Base-by-base conservation (phyloP, 1,139 yeast species). In the Petasospora fabianii region DNA sequence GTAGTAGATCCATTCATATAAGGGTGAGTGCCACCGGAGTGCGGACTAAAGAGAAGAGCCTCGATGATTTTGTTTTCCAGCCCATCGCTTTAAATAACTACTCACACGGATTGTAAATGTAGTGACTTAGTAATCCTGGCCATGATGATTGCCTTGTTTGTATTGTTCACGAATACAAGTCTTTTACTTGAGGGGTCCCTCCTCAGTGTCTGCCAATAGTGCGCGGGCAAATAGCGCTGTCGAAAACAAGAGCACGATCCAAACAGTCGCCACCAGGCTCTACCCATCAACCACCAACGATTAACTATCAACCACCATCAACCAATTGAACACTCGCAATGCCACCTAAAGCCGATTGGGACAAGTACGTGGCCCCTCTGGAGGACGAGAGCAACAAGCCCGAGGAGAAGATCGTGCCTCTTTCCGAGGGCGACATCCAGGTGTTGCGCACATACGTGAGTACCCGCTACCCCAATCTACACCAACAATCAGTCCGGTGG, bases 361-460 rank as follows among this genome's bases (percentile, higher is more conserved):
- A 94, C 62, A 92, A 92, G 64, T 88, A 87, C 66, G 82, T 81
- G 61, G 83, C 94, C 35, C 95, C 96, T 15, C 71, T 71, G 34
- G 96, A 84, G 51, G 92, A 84, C 17, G 71, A 66, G 9, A 63
- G 64, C 33, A 73, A 68, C 42, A 77, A 77, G 31, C 64, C 66
- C 34, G 84, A 78, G 42, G 90, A 84, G 47, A 84, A 88, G 54
- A 82, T 86, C 50, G 78, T 77, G 19, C 98, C 98, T 9, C 75
- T 92, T 54, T 77, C 92, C 44, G 98, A 94, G 60, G 96, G 95
- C 35, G 99, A 92, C 64, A 94, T 94, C 58, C 97, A 90, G 64
- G 97, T 92, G 34, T 72, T 92, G 55, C 90, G 94, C 67, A 87
- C 97, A 8, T 92, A 92, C 56, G 71, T 62, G 49, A 42, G 64